These are phyloP conservation scores for Kalmanozyma brasiliensis DNA, from an alignment of 1,284 basidiomycete genomes.

Conservation along the genomic window DNA sequence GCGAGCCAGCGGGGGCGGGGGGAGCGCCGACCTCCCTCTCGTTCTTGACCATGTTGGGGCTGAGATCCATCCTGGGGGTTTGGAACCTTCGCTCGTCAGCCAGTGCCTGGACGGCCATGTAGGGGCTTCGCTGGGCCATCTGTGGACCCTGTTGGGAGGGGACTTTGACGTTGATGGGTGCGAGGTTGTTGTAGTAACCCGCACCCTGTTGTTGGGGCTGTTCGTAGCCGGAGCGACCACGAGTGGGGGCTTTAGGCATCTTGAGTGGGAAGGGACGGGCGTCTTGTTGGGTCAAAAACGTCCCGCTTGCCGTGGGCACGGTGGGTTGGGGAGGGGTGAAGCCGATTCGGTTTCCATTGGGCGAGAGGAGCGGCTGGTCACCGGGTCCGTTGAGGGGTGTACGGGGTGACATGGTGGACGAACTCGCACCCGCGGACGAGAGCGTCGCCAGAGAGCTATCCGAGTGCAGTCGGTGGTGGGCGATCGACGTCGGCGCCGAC, in stretches of 20 bases:
- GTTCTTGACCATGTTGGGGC: conserved; percentile 16
- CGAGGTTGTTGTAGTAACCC: conserved; percentile 26
- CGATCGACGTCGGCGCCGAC: conserved; percentile 30
- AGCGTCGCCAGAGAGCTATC: conserved; percentile 45
- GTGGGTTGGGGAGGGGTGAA: conserved; percentile 42
- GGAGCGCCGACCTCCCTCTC: conserved; percentile 28
- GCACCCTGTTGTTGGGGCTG: conserved; percentile 22
- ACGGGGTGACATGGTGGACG: conserved; percentile 44
- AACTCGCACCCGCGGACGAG: conserved; percentile 23
- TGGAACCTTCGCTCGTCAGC: conserved; percentile 26
- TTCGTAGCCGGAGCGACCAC: conserved; percentile 34
- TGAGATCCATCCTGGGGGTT: conserved; percentile 31
- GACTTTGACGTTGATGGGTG: conserved; percentile 30
- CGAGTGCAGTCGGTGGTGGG: conserved; percentile 47
- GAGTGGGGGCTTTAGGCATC: conserved; percentile 42
- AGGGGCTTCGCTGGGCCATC: conserved; percentile 16
- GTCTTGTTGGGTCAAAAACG: conserved; percentile 36
- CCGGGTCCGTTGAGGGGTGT: conserved; percentile 48
- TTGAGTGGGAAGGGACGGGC: conserved; percentile 44
- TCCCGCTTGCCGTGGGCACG: conserved; percentile 25
- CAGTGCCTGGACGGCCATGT: conserved; percentile 21
- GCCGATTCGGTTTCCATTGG: conserved; percentile 21
- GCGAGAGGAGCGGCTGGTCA: conserved; percentile 37
- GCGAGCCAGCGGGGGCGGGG: conserved; percentile 35
- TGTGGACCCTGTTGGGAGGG: conserved; percentile 7